These are phyloP conservation scores for Diutina mesorugosa DNA, from an alignment of 1,139 yeast species.

Conservation along the genomic window DNA sequence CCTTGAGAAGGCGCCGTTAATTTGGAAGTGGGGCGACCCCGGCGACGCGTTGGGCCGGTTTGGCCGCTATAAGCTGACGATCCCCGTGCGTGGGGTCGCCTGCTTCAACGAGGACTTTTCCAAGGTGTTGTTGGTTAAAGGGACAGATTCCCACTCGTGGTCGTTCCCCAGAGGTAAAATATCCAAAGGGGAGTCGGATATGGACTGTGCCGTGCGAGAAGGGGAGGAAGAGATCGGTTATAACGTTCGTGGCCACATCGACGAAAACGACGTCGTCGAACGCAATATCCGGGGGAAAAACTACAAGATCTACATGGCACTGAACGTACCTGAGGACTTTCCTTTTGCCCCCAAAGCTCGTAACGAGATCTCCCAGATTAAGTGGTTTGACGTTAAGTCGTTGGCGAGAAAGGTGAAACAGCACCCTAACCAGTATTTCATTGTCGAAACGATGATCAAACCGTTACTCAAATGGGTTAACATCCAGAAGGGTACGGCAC, in stretches of 20 bases:
- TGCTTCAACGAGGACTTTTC: constrained; percentile 60
- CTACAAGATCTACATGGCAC: constrained; percentile 69
- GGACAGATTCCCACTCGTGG: constrained; percentile 79
- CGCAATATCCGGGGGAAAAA: constrained; percentile 76
- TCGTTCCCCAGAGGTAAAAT: constrained; percentile 97
- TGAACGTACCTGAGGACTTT: constrained; percentile 67
- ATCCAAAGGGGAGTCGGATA: constrained; percentile 82
- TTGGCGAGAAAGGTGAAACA: constrained; percentile 23
- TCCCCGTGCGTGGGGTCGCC: constrained; percentile 96
- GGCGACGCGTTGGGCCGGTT: constrained; percentile 63
- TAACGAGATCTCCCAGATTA: constrained; percentile 61
- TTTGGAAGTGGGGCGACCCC: constrained; percentile 81
- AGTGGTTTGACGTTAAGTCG: constrained; percentile 30
- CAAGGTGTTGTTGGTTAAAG: constrained; percentile 71
- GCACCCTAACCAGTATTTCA: constrained; percentile 37
- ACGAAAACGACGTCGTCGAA: constrained; percentile 65
- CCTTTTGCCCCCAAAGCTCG: constrained; percentile 70
- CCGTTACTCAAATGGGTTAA: constrained; percentile 48
- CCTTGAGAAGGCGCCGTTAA: constrained; percentile 68
- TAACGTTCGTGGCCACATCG: constrained; percentile 56
- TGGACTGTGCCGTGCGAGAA: constrained; percentile 90
- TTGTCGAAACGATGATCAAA: constrained; percentile 47
- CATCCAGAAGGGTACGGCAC: constrained; percentile 32
- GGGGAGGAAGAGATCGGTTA: constrained; percentile 94
- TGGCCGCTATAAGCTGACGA: constrained; percentile 74